A percentile compares a stretch with the other conserved stretches of the same genome.
Evolutionary conservation across 129 eudicot genomes (phyloP).

Genomic region (Cynara cardunculus): DNA sequence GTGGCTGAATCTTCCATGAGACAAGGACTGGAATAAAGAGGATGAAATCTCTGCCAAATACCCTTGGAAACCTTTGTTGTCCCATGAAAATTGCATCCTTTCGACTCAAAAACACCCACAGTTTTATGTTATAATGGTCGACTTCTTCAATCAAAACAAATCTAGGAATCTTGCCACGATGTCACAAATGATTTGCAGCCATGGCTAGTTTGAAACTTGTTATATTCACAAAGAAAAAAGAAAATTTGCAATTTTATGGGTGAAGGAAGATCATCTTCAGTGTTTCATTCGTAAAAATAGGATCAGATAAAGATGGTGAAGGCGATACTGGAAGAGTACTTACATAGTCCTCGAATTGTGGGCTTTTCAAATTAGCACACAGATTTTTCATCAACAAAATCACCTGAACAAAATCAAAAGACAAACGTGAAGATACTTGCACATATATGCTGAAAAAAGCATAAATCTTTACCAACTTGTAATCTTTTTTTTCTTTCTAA

Average conservation of each 20-base stretch:
- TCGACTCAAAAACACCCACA: background rate
- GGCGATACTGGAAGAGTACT: conserved; percentile 19
- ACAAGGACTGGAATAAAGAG: background rate
- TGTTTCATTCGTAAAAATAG: background rate
- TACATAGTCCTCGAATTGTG: conserved; percentile 92
- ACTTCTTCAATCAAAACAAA: background rate
- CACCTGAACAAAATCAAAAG: conserved; percentile 49
- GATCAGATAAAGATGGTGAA: background rate
- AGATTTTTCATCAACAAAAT: conserved; percentile 89
- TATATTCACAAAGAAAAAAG: background rate
- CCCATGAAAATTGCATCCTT: background rate
- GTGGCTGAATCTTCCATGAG: background rate
- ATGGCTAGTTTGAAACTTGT: background rate
- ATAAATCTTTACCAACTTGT: background rate
- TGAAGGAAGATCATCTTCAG: background rate
- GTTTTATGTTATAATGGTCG: background rate
- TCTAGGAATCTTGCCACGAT: background rate
- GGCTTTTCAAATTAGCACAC: conserved; percentile 80
- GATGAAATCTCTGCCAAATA: too few relatives aligned
- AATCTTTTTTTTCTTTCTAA: too few relatives aligned
- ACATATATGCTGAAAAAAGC: background rate
- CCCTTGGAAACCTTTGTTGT: background rate
- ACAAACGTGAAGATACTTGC: background rate
- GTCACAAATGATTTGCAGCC: background rate
- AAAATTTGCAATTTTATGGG: background rate